phyloP scores from a whole-genome alignment of 331 rosid genomes.

The Dryas integrifolia region DNA sequence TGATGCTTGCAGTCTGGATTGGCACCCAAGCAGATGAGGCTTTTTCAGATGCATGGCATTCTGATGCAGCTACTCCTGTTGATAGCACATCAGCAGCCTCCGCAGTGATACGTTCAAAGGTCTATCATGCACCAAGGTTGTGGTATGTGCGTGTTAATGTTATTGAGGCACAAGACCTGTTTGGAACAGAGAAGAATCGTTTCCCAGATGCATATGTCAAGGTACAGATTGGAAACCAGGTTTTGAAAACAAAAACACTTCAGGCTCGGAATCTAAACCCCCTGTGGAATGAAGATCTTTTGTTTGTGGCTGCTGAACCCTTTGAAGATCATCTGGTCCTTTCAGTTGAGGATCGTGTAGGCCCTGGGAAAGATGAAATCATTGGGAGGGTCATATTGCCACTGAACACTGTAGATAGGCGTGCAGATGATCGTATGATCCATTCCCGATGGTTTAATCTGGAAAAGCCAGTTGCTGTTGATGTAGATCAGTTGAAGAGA shows the following conservation, averaged over 20 bases:
- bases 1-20: conserved; percentile 36
- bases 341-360: conserved; percentile 36
- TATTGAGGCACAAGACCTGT: conserved; percentile 58
- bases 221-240: conserved; percentile 38
- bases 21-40: conserved; percentile 41
- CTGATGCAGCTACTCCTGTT: conserved; percentile 50
- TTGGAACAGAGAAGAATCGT: conserved; percentile 49
- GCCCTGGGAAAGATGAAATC: conserved; percentile 38
- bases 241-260: conserved; percentile 35
- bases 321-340: conserved; percentile 37
- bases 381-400: conserved; percentile 32
- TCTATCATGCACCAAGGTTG: conserved; percentile 54
- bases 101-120: conserved; percentile 47
- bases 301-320: conserved; percentile 33
- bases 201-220: conserved; percentile 39
- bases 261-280: conserved; percentile 34
- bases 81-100: conserved; percentile 33
- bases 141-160: conserved; percentile 64
- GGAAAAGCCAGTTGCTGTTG: conserved; percentile 33
- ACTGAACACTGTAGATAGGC: conserved; percentile 23
- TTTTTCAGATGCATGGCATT: conserved; percentile 63
- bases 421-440: conserved; percentile 33
- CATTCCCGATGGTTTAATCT: conserved; percentile 40
- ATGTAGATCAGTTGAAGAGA: conserved; percentile 32
- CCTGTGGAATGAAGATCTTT: conserved; percentile 31